A percentile compares a stretch with the other conserved stretches of the same genome.
These are phyloP conservation scores for Sechiopsis laciniata DNA, from an alignment of 306 rosid species.

Conservation along the genomic window DNA sequence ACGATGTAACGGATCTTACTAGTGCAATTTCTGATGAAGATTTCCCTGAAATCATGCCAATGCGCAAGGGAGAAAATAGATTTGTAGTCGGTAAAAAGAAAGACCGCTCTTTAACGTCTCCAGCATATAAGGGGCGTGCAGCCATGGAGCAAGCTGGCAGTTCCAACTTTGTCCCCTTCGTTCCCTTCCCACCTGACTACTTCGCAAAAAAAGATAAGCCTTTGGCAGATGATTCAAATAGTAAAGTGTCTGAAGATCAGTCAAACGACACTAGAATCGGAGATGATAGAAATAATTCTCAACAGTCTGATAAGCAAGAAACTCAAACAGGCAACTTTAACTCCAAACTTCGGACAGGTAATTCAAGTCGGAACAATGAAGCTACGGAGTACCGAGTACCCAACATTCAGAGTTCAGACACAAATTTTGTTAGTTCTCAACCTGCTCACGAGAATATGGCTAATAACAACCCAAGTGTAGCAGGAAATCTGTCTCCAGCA, in stretches of 20 bases:
- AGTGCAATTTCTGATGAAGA: constrained; percentile 64
- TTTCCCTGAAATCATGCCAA: constrained; percentile 92
- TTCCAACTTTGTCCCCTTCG: constrained; percentile 73
- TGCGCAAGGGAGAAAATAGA: constrained; percentile 87
- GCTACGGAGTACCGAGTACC: constrained; percentile 27
- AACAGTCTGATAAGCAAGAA: constrained; percentile 26
- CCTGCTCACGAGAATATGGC: constrained; percentile 17
- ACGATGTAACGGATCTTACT: constrained; percentile 55
- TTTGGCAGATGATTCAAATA: constrained; percentile 32
- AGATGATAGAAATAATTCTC: constrained; percentile 15
- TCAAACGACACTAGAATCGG: constrained; percentile 28
- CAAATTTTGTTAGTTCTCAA: constrained; percentile 22
- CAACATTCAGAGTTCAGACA: constrained; percentile 30
- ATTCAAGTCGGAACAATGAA: constrained; percentile 24
- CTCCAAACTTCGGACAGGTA: constrained; percentile 28
- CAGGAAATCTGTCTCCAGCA: constrained; percentile 31
- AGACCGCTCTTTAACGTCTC: constrained; percentile 79
- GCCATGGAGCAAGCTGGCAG: constrained; percentile 65
- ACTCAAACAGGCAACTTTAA: constrained; percentile 23
- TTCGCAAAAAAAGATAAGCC: constrained; percentile 59
- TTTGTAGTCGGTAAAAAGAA: constrained; percentile 87
- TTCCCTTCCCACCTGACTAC: constrained; percentile 89
- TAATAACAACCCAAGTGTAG: constrained; percentile 23
- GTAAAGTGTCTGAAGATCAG: constrained; percentile 28
- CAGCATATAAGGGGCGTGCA: constrained; percentile 66